These are phyloP conservation scores for Pyrenochaeta sp. DNA, from an alignment of 2,329 filamentous ascomycete genomes.

Conservation along the genomic window DNA sequence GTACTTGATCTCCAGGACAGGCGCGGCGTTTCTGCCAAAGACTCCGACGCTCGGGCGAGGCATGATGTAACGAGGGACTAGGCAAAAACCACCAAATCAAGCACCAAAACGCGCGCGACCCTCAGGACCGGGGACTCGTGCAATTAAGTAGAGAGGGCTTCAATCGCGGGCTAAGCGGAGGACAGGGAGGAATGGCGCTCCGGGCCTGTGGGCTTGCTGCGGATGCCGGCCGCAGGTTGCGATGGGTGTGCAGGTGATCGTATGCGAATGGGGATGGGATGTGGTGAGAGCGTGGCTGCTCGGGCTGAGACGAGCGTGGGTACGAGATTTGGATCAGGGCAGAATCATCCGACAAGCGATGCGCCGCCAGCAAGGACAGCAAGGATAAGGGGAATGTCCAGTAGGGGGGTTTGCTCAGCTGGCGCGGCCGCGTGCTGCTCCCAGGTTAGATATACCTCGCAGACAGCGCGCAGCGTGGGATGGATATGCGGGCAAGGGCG, in stretches of 20 bases:
- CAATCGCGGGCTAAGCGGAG: slow-evolving; percentile 2
- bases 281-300: slow-evolving; percentile 17
- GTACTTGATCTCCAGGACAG: slow-evolving; percentile 56
- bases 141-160: slow-evolving; percentile 2
- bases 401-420: slow-evolving; percentile 5
- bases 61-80: slow-evolving; percentile 39
- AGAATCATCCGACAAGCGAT: slow-evolving; percentile 3
- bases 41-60: slow-evolving; percentile 44
- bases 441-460: slow-evolving; percentile 15
- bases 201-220: background rate
- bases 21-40: slow-evolving; percentile 46
- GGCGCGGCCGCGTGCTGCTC: slow-evolving; percentile 10
- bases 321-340: slow-evolving; percentile 1
- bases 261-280: slow-evolving; percentile 12
- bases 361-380: background rate
- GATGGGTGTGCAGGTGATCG: slow-evolving; percentile 3
- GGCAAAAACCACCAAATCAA: slow-evolving; percentile 11
- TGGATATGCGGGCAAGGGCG: slow-evolving; percentile 34
- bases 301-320: slow-evolving; percentile 11
- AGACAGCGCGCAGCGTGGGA: slow-evolving; percentile 15
- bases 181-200: background rate
- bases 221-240: slow-evolving; percentile 3
- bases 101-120: slow-evolving; percentile 12
- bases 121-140: background rate
- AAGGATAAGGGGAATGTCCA: background rate